Base-by-base conservation (phyloP, 768 basidiomycete genomes). In the Pisolithus sp. region DNA sequence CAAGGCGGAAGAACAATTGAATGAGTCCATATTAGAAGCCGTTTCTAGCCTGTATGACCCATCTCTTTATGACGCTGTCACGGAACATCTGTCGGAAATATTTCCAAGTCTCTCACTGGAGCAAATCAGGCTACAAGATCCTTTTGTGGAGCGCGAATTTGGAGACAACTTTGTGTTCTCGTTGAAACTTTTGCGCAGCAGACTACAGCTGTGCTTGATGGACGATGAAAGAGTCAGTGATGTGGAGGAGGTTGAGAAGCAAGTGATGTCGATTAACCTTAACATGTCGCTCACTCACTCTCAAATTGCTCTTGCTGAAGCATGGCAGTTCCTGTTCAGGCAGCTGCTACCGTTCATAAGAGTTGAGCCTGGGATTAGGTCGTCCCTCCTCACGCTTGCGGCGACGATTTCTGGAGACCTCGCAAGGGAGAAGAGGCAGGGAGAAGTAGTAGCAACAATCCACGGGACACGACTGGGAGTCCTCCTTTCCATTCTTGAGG, bases 261-360 rank as follows among this genome's bases (percentile, higher is more conserved):
- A 77, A 31, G 69, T 92, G 3, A 72, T 80, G 45, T 81, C 84
- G 1, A 81, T 94, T 65, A 96, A 96, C 66, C 76, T 93, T 57
- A 93, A 94, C 62, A 77, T 93, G 45, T 93, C 92, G 1, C 71
- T 96, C 37, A 74, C 88, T 20, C 86, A 95, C 59, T 77, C 88
- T 0, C 89, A 94, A 64, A 80, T 79, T 2, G 71, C 81, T 2
- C 73, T 92, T 42, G 79, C 86, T 0, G 81, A 88, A 51, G 79
- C 91, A 4, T 95, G 90, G 90, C 82, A 84, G 47, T 73, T 76
- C 42, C 67, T 95, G 41, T 72, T 93, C 40, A 77, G 80, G 39
- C 80, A 82, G 59, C 71, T 80, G 3, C 70, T 80, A 9, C 79
- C 83, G 0, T 85, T 83, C 65, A 67, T 90, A 23, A 76, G 86